Base-by-base conservation (phyloP, 148 eudicot genomes). In the Rhododendron henanense region DNA sequence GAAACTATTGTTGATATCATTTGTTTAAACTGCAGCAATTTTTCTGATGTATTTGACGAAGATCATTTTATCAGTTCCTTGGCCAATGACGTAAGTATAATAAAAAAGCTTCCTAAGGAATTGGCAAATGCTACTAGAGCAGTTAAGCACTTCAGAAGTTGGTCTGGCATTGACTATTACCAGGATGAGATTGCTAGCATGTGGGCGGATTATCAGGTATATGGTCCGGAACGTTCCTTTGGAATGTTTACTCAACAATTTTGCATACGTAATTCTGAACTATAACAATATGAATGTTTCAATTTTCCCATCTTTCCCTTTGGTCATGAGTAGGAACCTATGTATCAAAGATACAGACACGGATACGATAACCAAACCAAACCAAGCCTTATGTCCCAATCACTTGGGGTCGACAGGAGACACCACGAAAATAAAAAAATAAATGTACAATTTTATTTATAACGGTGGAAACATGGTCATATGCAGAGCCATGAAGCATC, bases 21-120 rank as follows among this genome's bases (percentile, higher is more conserved):
- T 33, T 10, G 81, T 86, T 80, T 25, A 79, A 81, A 84, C 74
- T 92, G 92, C 94, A 97, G 99, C 95, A 93, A 94, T 85, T 97
- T 97, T 89, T 93, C 93, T 83, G 98, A 95, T 91, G 90, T 97
- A 83, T 97, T 97, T 86, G 98, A 97, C 88, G 94, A 97, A 85
- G 92, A 93, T 84, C 85, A 94, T 93, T 97, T 97, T 81, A 94
- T 97, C 78, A 89, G 88, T 81, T 89, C 98, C 87, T 91, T 97
- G 90, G 93, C 90, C 73, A 91, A 91, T 87, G 99, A 97, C 85
- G 92, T 97, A 74, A 93, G 87, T 87, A 91, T 97, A 81, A 74
- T 95, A 39, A 91, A 88, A 81, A 93, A 91, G 84, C 91, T 95
- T 57, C 96, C 99, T 0, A 87, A 90, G 87, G 93, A 95, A 82